phyloP scores from a whole-genome alignment of 78 protist genomes.

The Dictyostelium citrinum region DNA sequence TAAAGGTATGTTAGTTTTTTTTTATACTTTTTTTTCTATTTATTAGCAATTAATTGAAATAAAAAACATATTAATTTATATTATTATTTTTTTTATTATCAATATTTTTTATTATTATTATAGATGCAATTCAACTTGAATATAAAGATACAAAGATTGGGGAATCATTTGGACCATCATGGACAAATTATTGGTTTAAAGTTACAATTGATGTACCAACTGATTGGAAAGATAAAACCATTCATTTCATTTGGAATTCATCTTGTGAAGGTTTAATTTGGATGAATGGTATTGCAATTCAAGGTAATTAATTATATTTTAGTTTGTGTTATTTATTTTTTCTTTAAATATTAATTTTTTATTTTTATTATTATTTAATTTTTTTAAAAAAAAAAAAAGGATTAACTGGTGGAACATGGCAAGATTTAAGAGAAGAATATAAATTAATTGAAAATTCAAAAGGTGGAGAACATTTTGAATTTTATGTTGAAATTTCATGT shows the following conservation, averaged over 20 bases:
- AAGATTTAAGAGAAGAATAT: constrained; percentile 53
- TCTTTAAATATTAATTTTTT: too few species aligned
- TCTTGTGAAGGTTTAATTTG: constrained; percentile 74
- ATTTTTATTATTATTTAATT: not conserved
- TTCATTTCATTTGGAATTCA: constrained; percentile 69
- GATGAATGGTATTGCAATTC: constrained; percentile 56
- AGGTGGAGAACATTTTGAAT: constrained; percentile 49
- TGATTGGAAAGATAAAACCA: constrained; percentile 37
- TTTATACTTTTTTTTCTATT: not conserved
- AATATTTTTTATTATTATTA: not conserved
- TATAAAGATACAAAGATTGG: constrained; percentile 51
- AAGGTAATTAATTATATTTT: not conserved
- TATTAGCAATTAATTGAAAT: too few species aligned
- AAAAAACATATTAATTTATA: not conserved
- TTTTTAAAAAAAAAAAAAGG: not conserved
- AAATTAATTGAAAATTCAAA: constrained; percentile 20
- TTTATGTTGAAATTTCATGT: constrained; percentile 74
- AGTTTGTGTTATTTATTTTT: too few species aligned
- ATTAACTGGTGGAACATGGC: constrained; percentile 82
- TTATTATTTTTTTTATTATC: not conserved
- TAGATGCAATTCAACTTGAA: constrained; percentile 43
- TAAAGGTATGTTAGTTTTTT: constrained; percentile 14
- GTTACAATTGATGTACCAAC: constrained; percentile 51
- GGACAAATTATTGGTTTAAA: constrained; percentile 79
- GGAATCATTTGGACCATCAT: constrained; percentile 62